These are phyloP conservation scores for Solanum chmielewskii DNA, from an alignment of 257 asterid genomes.

Conservation along the genomic window DNA sequence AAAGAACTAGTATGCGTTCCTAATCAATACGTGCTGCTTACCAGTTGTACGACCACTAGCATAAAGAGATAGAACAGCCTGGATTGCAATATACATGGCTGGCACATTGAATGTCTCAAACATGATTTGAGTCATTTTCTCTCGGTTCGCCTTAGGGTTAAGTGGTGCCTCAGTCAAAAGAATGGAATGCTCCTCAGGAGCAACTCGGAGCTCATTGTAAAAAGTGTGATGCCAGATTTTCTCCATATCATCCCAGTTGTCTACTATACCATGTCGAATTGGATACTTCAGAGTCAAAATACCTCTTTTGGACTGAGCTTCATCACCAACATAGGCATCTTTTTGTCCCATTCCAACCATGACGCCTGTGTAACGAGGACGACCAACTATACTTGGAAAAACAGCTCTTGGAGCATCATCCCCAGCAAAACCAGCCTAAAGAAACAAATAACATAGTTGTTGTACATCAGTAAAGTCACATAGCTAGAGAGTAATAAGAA, in stretches of 20 bases:
- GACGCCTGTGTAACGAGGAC: conserved; percentile 4
- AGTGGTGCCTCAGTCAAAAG: conserved; percentile 9
- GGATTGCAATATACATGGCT: conserved; percentile 9
- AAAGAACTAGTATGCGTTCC: not conserved
- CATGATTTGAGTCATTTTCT: conserved; percentile 6
- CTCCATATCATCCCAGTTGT: conserved; percentile 10
- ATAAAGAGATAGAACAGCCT: conserved; percentile 10
- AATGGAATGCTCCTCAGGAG: conserved; percentile 2
- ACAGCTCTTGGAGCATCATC: conserved; percentile 10
- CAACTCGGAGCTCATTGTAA: conserved; percentile 9
- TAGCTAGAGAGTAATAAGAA: not conserved
- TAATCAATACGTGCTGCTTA: not conserved
- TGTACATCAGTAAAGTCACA: not conserved
- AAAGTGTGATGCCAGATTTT: conserved; percentile 9
- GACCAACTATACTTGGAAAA: conserved; percentile 7
- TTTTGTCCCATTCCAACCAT: conserved; percentile 12
- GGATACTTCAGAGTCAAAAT: conserved; percentile 6
- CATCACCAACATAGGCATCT: conserved; percentile 9
- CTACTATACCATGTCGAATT: not conserved
- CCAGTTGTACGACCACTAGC: conserved; percentile 10
- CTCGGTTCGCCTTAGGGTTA: conserved; percentile 7
- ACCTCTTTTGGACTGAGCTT: conserved; percentile 6
- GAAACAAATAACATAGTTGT: not conserved
- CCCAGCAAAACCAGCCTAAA: conserved; percentile 9
- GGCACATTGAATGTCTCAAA: conserved; percentile 6